These are phyloP conservation scores for Suhomyces tanzawaensis DNA, from an alignment of 805 yeast species.

Conservation along the genomic window DNA sequence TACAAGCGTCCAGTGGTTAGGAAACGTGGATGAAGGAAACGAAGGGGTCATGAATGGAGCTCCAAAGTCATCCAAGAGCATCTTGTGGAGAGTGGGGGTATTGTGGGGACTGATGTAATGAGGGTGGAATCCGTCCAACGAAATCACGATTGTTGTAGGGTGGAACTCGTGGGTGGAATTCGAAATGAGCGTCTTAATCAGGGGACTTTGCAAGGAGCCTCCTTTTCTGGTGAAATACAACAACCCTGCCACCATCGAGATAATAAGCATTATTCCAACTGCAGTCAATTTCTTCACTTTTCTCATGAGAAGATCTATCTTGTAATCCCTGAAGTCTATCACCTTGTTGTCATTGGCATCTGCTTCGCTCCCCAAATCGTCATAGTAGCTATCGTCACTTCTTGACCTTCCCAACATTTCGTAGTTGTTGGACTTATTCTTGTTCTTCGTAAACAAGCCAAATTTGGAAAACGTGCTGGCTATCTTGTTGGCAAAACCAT, in stretches of 20 bases:
- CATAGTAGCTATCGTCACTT: constrained; percentile 1
- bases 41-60: constrained; percentile 86
- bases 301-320: constrained; percentile 19
- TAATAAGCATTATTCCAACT: constrained; percentile 8
- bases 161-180: constrained; percentile 70
- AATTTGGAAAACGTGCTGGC: not conserved
- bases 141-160: constrained; percentile 78
- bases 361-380: constrained; percentile 1
- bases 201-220: not conserved
- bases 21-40: constrained; percentile 86
- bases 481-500: not conserved
- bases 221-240: not conserved
- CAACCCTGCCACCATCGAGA: not conserved
- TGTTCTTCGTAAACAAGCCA: not conserved
- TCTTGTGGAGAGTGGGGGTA: constrained; percentile 69
- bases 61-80: constrained; percentile 52
- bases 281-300: not conserved
- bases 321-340: constrained; percentile 22
- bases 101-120: constrained; percentile 63
- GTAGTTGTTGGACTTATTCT: constrained; percentile 4
- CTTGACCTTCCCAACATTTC: constrained; percentile 9
- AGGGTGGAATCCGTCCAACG: constrained; percentile 91
- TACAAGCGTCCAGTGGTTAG: constrained; percentile 88
- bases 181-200: constrained; percentile 24
- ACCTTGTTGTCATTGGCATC: not conserved